Evolutionary conservation across 305 asterid species (phyloP).

Genomic region (Plantago lanceolata): DNA sequence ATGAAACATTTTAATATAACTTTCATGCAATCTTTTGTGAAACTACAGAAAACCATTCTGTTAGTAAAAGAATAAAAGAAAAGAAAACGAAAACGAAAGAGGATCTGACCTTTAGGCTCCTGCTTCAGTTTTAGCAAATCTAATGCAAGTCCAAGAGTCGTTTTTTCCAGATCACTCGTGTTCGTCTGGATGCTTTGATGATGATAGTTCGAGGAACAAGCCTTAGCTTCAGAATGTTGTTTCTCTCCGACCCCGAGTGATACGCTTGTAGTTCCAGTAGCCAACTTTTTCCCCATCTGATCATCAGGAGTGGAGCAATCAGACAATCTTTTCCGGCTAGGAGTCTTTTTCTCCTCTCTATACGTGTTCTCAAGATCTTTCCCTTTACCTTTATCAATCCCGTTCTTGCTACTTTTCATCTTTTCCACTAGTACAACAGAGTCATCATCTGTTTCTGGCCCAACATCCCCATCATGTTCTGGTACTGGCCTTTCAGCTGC

Average conservation of each 20-base stretch:
- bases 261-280: neutral
- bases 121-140: neutral
- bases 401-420: neutral
- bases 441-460: constrained; percentile 9
- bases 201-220: neutral
- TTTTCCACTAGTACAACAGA: constrained; percentile 16
- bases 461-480: neutral
- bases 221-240: neutral
- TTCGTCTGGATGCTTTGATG: neutral
- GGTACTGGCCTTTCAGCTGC: neutral
- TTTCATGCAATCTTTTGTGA: too few relatives aligned
- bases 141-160: neutral
- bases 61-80: too few relatives aligned
- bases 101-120: neutral
- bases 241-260: neutral
- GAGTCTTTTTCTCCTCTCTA: neutral
- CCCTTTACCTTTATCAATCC: neutral
- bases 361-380: neutral
- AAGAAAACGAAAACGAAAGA: too few relatives aligned
- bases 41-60: too few relatives aligned
- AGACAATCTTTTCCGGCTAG: neutral
- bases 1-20: too few relatives aligned
- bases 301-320: neutral
- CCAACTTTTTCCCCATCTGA: neutral
- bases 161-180: neutral